phyloP scores from a whole-genome alignment of 148 eudicot genomes.

The Rhododendron williamsianum region DNA sequence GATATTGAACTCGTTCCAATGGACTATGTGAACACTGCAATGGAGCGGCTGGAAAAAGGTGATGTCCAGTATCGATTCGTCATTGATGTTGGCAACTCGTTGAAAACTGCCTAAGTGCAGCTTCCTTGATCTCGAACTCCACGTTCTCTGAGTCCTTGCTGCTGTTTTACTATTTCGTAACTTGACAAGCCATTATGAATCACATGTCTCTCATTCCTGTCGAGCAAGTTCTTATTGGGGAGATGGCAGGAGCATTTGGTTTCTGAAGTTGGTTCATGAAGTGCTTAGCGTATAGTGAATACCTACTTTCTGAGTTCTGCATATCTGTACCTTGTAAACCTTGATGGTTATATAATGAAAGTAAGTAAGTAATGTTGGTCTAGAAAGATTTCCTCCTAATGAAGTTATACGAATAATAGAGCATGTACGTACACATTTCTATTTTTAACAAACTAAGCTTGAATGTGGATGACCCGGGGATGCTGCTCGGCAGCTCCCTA shows the following conservation, averaged over 20 bases:
- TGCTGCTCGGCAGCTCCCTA: too few species aligned
- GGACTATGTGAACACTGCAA: conserved; percentile 7
- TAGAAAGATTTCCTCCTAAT: neutral
- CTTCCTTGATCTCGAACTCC: neutral
- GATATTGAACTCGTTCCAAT: neutral
- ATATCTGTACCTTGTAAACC: neutral
- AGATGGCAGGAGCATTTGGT: neutral
- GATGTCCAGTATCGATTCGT: neutral
- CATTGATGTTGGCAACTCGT: neutral
- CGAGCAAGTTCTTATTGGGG: neutral
- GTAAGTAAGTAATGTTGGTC: neutral
- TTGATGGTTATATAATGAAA: neutral
- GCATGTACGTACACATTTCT: neutral
- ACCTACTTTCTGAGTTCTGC: neutral
- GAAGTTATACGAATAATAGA: neutral
- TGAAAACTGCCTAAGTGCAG: neutral
- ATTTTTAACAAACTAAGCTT: too few species aligned
- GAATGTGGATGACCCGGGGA: too few species aligned
- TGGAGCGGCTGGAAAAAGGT: neutral
- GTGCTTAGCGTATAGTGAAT: neutral
- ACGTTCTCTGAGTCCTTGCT: neutral
- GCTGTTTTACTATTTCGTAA: neutral
- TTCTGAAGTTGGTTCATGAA: neutral
- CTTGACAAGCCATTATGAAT: neutral
- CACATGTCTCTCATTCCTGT: neutral